Evolutionary conservation across 257 asterid genomes (phyloP), one percentile per base, ranked within the genome.

Genomic region (Ehretia macrophylla): DNA sequence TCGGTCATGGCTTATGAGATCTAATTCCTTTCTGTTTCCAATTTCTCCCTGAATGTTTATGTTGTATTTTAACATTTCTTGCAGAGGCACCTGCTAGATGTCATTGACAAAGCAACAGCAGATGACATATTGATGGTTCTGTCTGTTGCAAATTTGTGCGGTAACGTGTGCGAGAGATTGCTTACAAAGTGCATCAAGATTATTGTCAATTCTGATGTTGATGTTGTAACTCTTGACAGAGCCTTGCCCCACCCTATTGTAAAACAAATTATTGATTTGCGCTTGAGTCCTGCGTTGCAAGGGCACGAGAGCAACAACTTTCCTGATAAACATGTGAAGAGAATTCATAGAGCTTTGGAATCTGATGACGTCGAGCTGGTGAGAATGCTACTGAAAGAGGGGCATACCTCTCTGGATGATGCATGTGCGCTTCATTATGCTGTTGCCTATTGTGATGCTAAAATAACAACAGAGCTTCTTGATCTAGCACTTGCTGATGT

Each of bases 351-450:
- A 72, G 96, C 98, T 17, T 73, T 91, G 82, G 98, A 91, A 32
- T 91, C 95, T 17, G 96, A 91, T 16, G 98, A 91, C 61, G 98
- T 91, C 69, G 98, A 91, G 75, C 79, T 91, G 66, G 85, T 91
- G 21, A 73, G 94, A 72, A 82, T 88, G 98, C 72, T 91, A 50
- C 88, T 92, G 49, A 92, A 75, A 81, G 98, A 92, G 74, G 95
- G 80, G 17, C 87, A 69, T 75, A 88, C 95, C 51, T 71, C 83
- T 64, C 81, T 92, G 12, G 98, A 92, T 63, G 95, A 86, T 67
- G 92, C 97, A 56, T 76, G 64, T 72, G 95, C 97, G 0, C 88
- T 91, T 57, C 98, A 91, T 62, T 91, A 85, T 79, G 96, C 96
- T 39, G 98, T 92, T 69, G 95, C 98, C 23, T 88, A 92, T 71